Evolutionary conservation across 345 rosid genomes (phyloP).

Genomic region (Litchi chinensis): DNA sequence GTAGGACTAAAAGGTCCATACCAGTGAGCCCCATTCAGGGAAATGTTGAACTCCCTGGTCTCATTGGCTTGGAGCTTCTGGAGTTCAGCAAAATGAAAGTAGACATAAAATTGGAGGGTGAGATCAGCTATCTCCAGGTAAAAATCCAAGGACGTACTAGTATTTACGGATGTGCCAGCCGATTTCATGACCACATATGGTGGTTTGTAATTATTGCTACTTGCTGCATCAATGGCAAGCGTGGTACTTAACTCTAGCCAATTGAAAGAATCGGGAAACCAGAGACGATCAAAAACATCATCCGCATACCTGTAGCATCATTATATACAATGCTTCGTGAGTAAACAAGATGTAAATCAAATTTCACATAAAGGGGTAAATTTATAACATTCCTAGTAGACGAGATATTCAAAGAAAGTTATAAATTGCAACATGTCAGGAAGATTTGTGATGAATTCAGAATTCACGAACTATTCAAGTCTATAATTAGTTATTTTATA

Average conservation of each 20-base stretch:
- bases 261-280: not conserved
- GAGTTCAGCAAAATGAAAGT: slow-evolving; percentile 34
- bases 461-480: not conserved
- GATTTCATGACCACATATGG: slow-evolving; percentile 26
- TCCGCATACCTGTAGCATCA: slow-evolving; percentile 14
- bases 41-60: slow-evolving; percentile 24
- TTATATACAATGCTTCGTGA: not conserved
- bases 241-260: slow-evolving; percentile 14
- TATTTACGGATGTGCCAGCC: slow-evolving; percentile 15
- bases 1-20: slow-evolving; percentile 20
- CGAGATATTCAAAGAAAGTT: too few relatives aligned
- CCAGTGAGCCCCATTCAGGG: slow-evolving; percentile 16
- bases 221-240: not conserved
- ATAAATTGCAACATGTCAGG: not conserved
- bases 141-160: slow-evolving; percentile 12
- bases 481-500: not conserved
- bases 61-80: slow-evolving; percentile 24
- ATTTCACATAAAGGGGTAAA: too few relatives aligned
- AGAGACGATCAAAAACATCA: slow-evolving; percentile 20
- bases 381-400: too few relatives aligned
- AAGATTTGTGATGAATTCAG: not conserved
- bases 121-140: not conserved
- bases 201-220: not conserved
- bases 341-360: not conserved
- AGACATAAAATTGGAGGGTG: slow-evolving; percentile 13